phyloP scores from a whole-genome alignment of 1,139 yeast species.

The Protomyces inouyei region DNA sequence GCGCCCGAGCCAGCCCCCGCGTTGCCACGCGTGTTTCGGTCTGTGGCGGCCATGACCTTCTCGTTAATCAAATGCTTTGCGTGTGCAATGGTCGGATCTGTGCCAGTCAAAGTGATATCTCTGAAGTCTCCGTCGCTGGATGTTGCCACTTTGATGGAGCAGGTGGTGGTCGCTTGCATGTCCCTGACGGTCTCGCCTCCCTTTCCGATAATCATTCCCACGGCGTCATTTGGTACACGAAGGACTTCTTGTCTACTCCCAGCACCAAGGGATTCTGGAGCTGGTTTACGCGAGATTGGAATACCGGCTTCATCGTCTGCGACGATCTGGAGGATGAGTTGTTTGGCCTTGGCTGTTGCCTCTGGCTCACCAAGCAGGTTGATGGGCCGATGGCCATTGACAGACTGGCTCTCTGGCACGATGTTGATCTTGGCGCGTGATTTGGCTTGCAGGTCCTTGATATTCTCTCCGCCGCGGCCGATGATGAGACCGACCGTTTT shows the following conservation, averaged over 20 bases:
- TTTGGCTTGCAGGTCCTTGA: constrained; percentile 30
- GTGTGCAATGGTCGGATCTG: constrained; percentile 27
- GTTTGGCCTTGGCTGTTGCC: constrained; percentile 25
- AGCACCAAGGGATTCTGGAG: constrained; percentile 18
- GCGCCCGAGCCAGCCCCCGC: not conserved
- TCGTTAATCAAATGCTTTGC: constrained; percentile 25
- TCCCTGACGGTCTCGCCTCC: constrained; percentile 29
- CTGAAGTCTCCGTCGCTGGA: constrained; percentile 20
- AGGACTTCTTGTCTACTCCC: constrained; percentile 19
- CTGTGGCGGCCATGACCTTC: constrained; percentile 20
- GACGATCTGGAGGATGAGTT: constrained; percentile 29
- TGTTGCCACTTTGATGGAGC: constrained; percentile 26
- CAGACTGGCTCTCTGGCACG: constrained; percentile 28
- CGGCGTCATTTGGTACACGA: constrained; percentile 27
- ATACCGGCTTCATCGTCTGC: constrained; percentile 27
- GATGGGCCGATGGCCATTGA: constrained; percentile 30
- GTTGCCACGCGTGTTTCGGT: constrained; percentile 1
- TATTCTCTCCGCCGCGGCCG: constrained; percentile 33
- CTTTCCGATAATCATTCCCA: constrained; percentile 29
- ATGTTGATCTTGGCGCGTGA: constrained; percentile 31
- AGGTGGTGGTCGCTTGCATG: constrained; percentile 24
- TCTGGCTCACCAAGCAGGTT: constrained; percentile 29
- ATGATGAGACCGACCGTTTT: constrained; percentile 32
- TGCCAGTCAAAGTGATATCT: constrained; percentile 27
- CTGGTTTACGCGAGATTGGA: constrained; percentile 22